Conservation (phyloP, 208 protist genomes). For the Dictyostelium gargantuum region DNA sequence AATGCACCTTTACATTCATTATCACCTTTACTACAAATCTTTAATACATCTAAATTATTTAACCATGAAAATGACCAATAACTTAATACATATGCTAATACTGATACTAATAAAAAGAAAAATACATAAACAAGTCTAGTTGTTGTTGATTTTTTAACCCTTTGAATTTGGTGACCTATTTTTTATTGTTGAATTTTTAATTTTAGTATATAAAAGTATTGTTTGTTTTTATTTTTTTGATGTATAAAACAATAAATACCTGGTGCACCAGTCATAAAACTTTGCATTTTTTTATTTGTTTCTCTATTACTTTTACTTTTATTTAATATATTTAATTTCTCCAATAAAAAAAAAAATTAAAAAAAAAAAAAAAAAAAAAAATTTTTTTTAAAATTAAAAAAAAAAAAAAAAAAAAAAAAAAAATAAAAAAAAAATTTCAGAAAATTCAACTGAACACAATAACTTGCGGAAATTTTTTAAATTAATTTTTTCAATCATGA, state of each 20-base stretch:
- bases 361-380: background rate
- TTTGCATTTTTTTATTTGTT: background rate
- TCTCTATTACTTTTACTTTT: background rate
- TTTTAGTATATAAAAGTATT: background rate
- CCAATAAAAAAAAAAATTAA: background rate
- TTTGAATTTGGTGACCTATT: background rate
- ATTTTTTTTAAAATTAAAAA: too few species aligned
- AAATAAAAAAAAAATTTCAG: background rate
- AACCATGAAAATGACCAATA: conserved; percentile 45
- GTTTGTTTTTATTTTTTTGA: background rate
- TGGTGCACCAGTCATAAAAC: background rate
- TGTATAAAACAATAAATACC: background rate
- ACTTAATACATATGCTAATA: conserved; percentile 65
- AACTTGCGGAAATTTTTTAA: too few species aligned
- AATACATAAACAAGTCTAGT: conserved; percentile 69
- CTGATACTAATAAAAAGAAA: conserved; percentile 71
- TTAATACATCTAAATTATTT: conserved; percentile 39
- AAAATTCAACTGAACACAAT: too few species aligned
- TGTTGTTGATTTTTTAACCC: conserved; percentile 60
- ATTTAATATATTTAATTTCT: background rate
- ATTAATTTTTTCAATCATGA: too few species aligned
- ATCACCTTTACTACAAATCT: conserved; percentile 45
- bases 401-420: background rate
- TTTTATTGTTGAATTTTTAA: background rate
- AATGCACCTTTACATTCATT: conserved; percentile 24